These are phyloP conservation scores for Sphenostylis stenocarpa DNA, from an alignment of 306 rosid species.

Conservation along the genomic window DNA sequence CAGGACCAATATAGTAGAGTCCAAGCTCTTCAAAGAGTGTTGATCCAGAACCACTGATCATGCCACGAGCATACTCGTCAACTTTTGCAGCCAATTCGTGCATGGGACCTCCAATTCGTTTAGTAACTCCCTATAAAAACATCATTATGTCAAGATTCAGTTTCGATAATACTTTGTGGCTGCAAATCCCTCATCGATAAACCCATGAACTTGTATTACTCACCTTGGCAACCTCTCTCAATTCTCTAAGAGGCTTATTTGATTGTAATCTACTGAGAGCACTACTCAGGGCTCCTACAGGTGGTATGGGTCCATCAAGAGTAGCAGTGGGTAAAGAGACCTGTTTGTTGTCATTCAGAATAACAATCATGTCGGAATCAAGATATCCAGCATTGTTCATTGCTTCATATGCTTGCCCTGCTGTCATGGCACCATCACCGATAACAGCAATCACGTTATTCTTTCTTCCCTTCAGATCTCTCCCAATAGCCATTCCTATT, in stretches of 20 bases:
- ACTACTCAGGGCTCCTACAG: slow-evolving; percentile 97
- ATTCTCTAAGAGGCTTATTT: slow-evolving; percentile 89
- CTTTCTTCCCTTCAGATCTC: slow-evolving; percentile 80
- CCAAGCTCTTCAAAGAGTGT: slow-evolving; percentile 97
- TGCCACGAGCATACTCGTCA: slow-evolving; percentile 98
- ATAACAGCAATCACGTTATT: slow-evolving; percentile 83
- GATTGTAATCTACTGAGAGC: slow-evolving; percentile 94
- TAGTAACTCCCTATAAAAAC: slow-evolving; percentile 80
- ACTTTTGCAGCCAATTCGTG: slow-evolving; percentile 98
- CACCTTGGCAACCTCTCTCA: slow-evolving; percentile 98
- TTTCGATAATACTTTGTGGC: slow-evolving; percentile 4
- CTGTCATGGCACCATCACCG: slow-evolving; percentile 99
- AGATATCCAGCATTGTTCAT: slow-evolving; percentile 98
- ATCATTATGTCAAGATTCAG: slow-evolving; percentile 27
- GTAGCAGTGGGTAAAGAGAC: slow-evolving; percentile 93
- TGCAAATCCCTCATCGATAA: not conserved
- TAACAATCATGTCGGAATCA: slow-evolving; percentile 96
- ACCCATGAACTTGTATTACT: slow-evolving; percentile 28
- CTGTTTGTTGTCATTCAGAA: slow-evolving; percentile 95
- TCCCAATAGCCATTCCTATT: slow-evolving; percentile 97
- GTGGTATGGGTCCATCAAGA: slow-evolving; percentile 88
- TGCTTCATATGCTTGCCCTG: slow-evolving; percentile 99
- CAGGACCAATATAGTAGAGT: slow-evolving; percentile 95
- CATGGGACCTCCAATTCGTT: slow-evolving; percentile 89
- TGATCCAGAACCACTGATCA: slow-evolving; percentile 95